phyloP scores from a whole-genome alignment of 208 protist species.

The Naegleria gruberi region DNA sequence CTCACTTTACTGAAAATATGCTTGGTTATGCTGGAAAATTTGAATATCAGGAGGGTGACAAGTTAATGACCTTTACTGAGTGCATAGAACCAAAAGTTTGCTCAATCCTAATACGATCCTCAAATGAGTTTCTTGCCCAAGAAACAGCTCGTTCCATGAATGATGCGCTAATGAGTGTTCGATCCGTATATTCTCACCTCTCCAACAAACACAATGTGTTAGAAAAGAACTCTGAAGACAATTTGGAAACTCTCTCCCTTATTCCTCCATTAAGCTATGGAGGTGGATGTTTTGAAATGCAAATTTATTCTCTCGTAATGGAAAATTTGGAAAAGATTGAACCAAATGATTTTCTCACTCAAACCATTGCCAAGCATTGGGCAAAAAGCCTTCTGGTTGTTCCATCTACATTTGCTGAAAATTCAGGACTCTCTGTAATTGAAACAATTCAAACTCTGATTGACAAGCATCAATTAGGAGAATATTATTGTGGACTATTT shows the following conservation, averaged over 20 bases:
- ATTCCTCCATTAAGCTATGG: slow-evolving; percentile 76
- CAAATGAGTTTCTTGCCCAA: slow-evolving; percentile 43
- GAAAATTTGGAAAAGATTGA: slow-evolving; percentile 74
- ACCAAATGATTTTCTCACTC: slow-evolving; percentile 57
- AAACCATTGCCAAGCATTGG: slow-evolving; percentile 86
- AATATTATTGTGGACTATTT: background rate
- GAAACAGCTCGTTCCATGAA: slow-evolving; percentile 96
- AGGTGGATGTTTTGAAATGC: slow-evolving; percentile 91
- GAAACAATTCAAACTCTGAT: slow-evolving; percentile 91
- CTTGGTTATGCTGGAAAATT: slow-evolving; percentile 68
- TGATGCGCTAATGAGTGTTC: slow-evolving; percentile 97
- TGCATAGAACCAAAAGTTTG: slow-evolving; percentile 86
- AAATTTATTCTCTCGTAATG: slow-evolving; percentile 76
- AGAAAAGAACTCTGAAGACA: slow-evolving; percentile 61
- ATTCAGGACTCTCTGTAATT: slow-evolving; percentile 93
- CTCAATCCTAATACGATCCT: background rate
- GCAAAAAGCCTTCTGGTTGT: slow-evolving; percentile 95
- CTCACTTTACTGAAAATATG: slow-evolving; percentile 89
- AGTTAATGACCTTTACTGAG: slow-evolving; percentile 67
- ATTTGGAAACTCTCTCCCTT: slow-evolving; percentile 38
- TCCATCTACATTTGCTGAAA: slow-evolving; percentile 97
- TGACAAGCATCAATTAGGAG: slow-evolving; percentile 58
- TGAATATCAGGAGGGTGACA: slow-evolving; percentile 66
- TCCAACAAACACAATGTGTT: background rate
- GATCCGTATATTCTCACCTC: slow-evolving; percentile 65